Evolutionary conservation across 2,329 filamentous ascomycete genomes (phyloP).

Genomic region (Aspergillus sp.): DNA sequence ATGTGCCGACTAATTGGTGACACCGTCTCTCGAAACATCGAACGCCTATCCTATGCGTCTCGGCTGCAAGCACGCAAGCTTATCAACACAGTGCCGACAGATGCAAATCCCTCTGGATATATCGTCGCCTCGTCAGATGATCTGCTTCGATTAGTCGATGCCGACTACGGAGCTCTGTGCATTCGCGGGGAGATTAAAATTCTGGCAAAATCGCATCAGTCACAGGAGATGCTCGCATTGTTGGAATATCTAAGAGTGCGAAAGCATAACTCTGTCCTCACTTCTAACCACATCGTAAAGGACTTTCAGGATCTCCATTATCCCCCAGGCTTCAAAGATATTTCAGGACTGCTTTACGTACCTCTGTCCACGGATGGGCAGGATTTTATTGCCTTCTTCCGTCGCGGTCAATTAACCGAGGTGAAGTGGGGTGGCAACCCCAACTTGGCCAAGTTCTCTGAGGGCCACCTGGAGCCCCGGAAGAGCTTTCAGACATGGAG

Average conservation of each 20-base stretch:
- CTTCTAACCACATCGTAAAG: conserved; percentile 70
- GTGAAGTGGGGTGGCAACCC: conserved; percentile 71
- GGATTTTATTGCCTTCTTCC: conserved; percentile 90
- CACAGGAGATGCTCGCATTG: conserved; percentile 80
- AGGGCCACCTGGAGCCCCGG: conserved; percentile 73
- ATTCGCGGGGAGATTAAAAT: conserved; percentile 89
- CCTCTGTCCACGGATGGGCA: conserved; percentile 72
- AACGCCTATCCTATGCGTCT: conserved; percentile 81
- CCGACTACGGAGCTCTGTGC: conserved; percentile 80
- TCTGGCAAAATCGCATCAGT: conserved; percentile 69
- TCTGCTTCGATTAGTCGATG: conserved; percentile 77
- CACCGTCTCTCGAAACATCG: conserved; percentile 81
- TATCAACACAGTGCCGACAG: conserved; percentile 81
- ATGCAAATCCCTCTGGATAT: conserved; percentile 81
- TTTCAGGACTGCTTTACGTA: conserved; percentile 79
- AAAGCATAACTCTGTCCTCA: conserved; percentile 70
- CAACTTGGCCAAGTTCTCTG: conserved; percentile 65
- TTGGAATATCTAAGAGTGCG: conserved; percentile 81
- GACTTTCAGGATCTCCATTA: conserved; percentile 84
- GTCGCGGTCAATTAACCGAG: conserved; percentile 75
- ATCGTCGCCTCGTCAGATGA: conserved; percentile 89
- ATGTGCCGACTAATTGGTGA: conserved; percentile 89
- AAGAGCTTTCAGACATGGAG: conserved; percentile 77
- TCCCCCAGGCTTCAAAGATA: conserved; percentile 71
- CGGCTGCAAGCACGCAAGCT: conserved; percentile 81